phyloP scores from a whole-genome alignment of 345 rosid genomes.

The Hibiscus tridactylites region DNA sequence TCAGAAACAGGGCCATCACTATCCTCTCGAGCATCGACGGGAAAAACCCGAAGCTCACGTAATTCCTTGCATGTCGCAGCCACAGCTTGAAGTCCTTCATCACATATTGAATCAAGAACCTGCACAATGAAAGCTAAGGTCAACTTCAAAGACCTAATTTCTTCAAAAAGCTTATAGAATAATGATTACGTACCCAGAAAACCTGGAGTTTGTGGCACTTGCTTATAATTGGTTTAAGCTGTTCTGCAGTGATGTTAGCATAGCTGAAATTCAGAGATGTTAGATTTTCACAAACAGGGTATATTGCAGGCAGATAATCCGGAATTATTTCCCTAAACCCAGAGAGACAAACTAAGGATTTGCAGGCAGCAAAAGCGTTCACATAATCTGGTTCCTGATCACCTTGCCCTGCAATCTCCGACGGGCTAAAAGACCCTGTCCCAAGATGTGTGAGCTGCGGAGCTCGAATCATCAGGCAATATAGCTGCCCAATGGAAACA shows the following conservation, averaged over 20 bases:
- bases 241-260: slow-evolving; percentile 62
- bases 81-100: slow-evolving; percentile 78
- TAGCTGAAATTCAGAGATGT: slow-evolving; percentile 85
- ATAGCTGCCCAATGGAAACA: slow-evolving; percentile 55
- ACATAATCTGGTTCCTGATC: slow-evolving; percentile 49
- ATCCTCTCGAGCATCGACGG: slow-evolving; percentile 59
- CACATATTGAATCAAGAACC: slow-evolving; percentile 85
- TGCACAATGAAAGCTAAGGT: slow-evolving; percentile 27
- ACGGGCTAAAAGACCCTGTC: slow-evolving; percentile 60
- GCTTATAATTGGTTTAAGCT: slow-evolving; percentile 58
- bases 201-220: slow-evolving; percentile 62
- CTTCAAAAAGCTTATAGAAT: background rate
- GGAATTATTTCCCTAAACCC: slow-evolving; percentile 66
- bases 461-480: slow-evolving; percentile 47
- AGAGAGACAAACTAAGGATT: slow-evolving; percentile 64
- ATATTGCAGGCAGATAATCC: slow-evolving; percentile 57
- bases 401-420: slow-evolving; percentile 30
- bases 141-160: slow-evolving; percentile 13
- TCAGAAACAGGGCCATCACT: slow-evolving; percentile 66
- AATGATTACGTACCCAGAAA: slow-evolving; percentile 59
- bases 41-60: slow-evolving; percentile 82
- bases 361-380: slow-evolving; percentile 59
- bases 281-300: slow-evolving; percentile 64
- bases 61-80: slow-evolving; percentile 72
- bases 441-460: slow-evolving; percentile 80